phyloP scores from a whole-genome alignment of 2,329 filamentous ascomycete species.

The Diaporthe caulivora region DNA sequence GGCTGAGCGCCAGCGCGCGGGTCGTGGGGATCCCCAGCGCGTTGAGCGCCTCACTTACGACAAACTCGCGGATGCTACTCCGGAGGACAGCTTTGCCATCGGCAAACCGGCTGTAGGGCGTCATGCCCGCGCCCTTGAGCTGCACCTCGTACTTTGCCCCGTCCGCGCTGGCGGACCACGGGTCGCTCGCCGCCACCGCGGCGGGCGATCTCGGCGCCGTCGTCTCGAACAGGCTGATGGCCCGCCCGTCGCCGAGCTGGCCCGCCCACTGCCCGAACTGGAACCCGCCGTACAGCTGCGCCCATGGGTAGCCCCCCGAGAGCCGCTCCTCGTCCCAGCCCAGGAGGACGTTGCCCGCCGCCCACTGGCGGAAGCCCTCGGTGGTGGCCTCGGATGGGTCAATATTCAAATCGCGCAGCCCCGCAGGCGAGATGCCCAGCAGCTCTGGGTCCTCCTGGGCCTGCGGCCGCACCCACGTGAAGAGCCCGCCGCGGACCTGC shows the following conservation, averaged over 20 bases:
- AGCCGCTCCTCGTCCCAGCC: slow-evolving; percentile 78
- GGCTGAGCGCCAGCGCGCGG: slow-evolving; percentile 83
- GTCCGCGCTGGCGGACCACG: neutral
- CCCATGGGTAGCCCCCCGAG: slow-evolving; percentile 91
- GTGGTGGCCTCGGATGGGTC: slow-evolving; percentile 74
- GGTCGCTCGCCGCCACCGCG: slow-evolving; percentile 61
- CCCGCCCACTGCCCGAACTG: slow-evolving; percentile 91
- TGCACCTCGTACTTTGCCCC: slow-evolving; percentile 84
- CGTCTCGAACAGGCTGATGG: slow-evolving; percentile 93
- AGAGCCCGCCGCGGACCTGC: slow-evolving; percentile 86
- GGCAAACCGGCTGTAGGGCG: slow-evolving; percentile 95
- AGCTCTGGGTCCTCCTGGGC: slow-evolving; percentile 79
- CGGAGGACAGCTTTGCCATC: slow-evolving; percentile 94
- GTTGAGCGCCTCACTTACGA: slow-evolving; percentile 91
- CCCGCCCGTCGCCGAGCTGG: slow-evolving; percentile 93
- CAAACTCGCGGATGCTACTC: slow-evolving; percentile 93
- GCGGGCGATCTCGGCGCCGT: slow-evolving; percentile 70
- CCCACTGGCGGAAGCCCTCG: slow-evolving; percentile 80
- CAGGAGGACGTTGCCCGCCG: slow-evolving; percentile 85
- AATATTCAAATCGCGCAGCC: slow-evolving; percentile 86
- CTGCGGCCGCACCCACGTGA: slow-evolving; percentile 91
- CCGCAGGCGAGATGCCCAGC: slow-evolving; percentile 82
- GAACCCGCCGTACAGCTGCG: slow-evolving; percentile 94
- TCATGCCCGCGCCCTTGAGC: slow-evolving; percentile 92
- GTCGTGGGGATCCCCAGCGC: slow-evolving; percentile 89